Evolutionary conservation across 345 rosid species (phyloP).

Genomic region (Carallia brachiata): DNA sequence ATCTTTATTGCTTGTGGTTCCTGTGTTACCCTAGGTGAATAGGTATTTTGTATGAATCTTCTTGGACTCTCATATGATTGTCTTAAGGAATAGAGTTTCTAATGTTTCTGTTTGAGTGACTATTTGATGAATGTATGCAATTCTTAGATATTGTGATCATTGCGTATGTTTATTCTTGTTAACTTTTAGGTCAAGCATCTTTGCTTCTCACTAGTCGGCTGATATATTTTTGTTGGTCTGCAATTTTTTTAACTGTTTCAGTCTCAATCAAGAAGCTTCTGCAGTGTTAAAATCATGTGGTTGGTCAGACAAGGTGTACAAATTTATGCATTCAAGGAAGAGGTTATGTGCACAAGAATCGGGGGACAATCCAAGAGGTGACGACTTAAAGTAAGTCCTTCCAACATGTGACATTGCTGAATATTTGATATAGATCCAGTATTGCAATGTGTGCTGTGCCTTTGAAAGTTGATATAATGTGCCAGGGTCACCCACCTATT

Average conservation of each 20-base stretch:
- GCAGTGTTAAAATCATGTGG: slow-evolving; percentile 63
- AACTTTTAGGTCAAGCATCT: not conserved
- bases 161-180: not conserved
- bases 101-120: not conserved
- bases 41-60: slow-evolving; percentile 9
- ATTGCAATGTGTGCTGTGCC: not conserved
- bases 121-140: not conserved
- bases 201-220: slow-evolving; percentile 3
- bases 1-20: not conserved
- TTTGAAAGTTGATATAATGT: too few species aligned
- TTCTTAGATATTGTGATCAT: not conserved
- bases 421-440: not conserved
- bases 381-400: slow-evolving; percentile 61
- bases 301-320: slow-evolving; percentile 58
- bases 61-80: not conserved
- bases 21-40: not conserved
- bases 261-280: slow-evolving; percentile 60
- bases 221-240: not conserved
- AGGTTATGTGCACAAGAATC: slow-evolving; percentile 38
- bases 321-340: slow-evolving; percentile 64
- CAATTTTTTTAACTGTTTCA: slow-evolving; percentile 27
- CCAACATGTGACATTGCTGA: not conserved
- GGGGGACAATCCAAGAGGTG: slow-evolving; percentile 31
- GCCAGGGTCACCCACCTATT: too few species aligned
- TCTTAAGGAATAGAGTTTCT: slow-evolving; percentile 1